phyloP scores from a whole-genome alignment of 768 basidiomycete genomes.

The Leccinum subgranulosum region DNA sequence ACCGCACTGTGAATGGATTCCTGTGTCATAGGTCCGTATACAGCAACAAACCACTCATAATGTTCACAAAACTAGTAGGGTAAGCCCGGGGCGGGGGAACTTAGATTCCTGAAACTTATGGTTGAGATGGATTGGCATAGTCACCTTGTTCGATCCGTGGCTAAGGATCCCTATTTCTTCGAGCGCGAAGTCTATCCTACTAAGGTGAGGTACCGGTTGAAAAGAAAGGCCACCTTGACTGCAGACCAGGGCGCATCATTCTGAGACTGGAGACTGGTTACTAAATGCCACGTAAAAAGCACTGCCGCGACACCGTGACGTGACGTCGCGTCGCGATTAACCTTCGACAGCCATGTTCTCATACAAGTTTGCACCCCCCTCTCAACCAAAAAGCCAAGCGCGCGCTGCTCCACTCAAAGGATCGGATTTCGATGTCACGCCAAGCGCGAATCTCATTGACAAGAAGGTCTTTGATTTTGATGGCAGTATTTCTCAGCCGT shows the following conservation, averaged over 20 bases:
- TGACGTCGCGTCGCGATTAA: background rate
- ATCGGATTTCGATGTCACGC: slow-evolving; percentile 1
- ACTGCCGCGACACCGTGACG: no score
- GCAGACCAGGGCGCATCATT: background rate
- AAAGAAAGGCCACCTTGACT: slow-evolving; percentile 12
- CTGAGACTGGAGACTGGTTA: no score
- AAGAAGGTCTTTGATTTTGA: slow-evolving; percentile 9
- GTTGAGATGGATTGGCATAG: background rate
- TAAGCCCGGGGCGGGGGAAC: background rate
- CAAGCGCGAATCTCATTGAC: slow-evolving; percentile 9
- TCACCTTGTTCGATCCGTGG: slow-evolving; percentile 5
- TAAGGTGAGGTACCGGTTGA: slow-evolving; percentile 18
- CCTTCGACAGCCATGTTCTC: slow-evolving; percentile 6
- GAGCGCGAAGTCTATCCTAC: slow-evolving; percentile 8
- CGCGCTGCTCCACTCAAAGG: slow-evolving; percentile 8
- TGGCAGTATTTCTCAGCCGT: slow-evolving; percentile 3
- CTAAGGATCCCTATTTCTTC: slow-evolving; percentile 12
- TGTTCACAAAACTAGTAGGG: slow-evolving; percentile 7
- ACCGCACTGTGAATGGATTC: slow-evolving; percentile 15
- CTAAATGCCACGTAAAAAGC: background rate
- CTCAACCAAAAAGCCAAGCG: slow-evolving; percentile 8
- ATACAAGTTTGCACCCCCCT: slow-evolving; percentile 17
- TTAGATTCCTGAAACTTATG: background rate
- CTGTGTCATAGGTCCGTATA: background rate
- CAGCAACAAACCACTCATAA: background rate